Evolutionary conservation across 306 rosid genomes (phyloP).

Genomic region (Vicia sativa): DNA sequence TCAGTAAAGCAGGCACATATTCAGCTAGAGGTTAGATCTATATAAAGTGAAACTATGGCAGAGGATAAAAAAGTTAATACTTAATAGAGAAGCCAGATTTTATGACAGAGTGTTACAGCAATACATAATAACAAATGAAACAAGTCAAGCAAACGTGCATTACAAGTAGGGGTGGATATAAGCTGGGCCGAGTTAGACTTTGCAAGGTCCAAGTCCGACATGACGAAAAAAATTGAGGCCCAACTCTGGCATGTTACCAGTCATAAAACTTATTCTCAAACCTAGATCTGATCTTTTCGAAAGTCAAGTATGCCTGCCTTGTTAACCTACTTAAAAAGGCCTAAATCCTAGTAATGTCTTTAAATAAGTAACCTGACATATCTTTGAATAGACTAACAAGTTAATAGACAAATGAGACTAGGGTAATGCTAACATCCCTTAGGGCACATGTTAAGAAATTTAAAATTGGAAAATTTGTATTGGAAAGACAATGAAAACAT

Average conservation of each 20-base stretch:
- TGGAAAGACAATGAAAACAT: too few species aligned
- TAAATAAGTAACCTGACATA: too few species aligned
- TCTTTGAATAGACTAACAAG: too few species aligned
- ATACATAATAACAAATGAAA: slow-evolving; percentile 22
- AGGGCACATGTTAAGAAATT: too few species aligned
- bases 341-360: too few species aligned
- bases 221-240: not conserved
- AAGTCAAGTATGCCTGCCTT: not conserved
- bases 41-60: slow-evolving; percentile 19
- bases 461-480: too few species aligned
- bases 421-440: too few species aligned
- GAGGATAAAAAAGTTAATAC: slow-evolving; percentile 20
- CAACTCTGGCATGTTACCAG: not conserved
- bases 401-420: too few species aligned
- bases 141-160: slow-evolving; percentile 33
- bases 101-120: slow-evolving; percentile 7
- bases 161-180: not conserved
- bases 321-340: not conserved
- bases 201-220: not conserved
- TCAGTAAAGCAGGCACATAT: slow-evolving; percentile 18
- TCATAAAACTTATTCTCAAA: not conserved
- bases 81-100: slow-evolving; percentile 26
- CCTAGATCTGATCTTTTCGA: not conserved
- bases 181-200: not conserved
- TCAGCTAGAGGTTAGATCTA: slow-evolving; percentile 11